Base-by-base conservation (phyloP, 2,329 filamentous ascomycete species). In the Epichloe aotearoae region DNA sequence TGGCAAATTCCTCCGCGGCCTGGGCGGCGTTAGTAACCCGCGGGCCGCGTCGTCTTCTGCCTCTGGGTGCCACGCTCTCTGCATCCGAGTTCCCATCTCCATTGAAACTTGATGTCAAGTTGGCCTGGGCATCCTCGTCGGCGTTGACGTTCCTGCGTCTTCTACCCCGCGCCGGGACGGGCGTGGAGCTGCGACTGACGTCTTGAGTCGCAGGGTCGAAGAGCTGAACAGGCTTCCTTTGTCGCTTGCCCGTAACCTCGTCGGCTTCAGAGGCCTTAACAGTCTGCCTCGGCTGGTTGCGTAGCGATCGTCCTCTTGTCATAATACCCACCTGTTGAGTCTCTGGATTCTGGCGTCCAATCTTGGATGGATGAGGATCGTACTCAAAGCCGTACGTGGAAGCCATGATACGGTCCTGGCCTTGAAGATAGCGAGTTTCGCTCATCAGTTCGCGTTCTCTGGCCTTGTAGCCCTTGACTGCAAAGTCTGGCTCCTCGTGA, bases 351-450 rank as follows among this genome's bases (percentile, higher is more conserved):
- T 84, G 81, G 37, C 70, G 69, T 19, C 79, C 78, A 52, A 82
- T 70, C 62, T 77, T 77, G 53, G 72, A 73, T 2, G 74, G 72
- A 48, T 79, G 74, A 10, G 74, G 70, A 56, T 82, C 79, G 56
- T 82, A 79, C 53, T 80, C 75, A 57, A 82, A 82, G 15, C 75
- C 74, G 58, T 82, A 83, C 1, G 73, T 70, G 53, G 75, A 70
- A 7, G 80, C 78, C 72, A 79, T 76, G 54, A 80, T 69, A 50
- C 70, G 70, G 63, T 82, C 78, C 59, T 83, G 75, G 49, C 70
- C 61, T 50, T 76, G 73, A 4, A 72, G 68, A 42, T 76, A 70
- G 23, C 70, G 65, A 0, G 70, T 70, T 50, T 75, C 73, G 33
- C 63, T 67, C 55, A 68, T 64, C 2, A 66, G 60, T 43, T 74